A percentile compares a stretch with the other conserved stretches of the same genome.
Evolutionary conservation across 2,329 filamentous ascomycete species (phyloP).

Genomic region (Stachybotrys chartarum): DNA sequence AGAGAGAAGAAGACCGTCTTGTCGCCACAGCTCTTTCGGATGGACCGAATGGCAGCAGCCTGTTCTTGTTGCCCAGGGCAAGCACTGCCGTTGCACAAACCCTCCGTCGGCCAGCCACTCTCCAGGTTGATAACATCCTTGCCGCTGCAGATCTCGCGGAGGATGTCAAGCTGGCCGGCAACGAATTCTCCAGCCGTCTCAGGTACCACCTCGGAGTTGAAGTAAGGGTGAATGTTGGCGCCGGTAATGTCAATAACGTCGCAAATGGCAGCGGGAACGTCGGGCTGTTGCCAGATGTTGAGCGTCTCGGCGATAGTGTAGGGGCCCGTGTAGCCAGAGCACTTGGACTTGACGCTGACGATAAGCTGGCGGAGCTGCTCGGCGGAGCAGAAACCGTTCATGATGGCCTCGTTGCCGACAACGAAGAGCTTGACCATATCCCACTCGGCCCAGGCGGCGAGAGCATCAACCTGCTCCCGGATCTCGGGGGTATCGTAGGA

Average conservation of each 20-base stretch:
- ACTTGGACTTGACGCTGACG: conserved; percentile 53
- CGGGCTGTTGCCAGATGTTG: conserved; percentile 62
- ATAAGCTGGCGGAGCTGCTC: conserved; percentile 65
- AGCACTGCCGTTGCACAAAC: conserved; percentile 64
- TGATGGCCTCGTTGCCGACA: conserved; percentile 86
- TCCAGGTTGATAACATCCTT: conserved; percentile 77
- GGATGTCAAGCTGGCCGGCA: conserved; percentile 61
- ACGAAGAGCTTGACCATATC: conserved; percentile 71
- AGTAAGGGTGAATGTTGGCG: conserved; percentile 90
- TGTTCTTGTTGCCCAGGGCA: conserved; percentile 63
- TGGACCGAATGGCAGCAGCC: conserved; percentile 61
- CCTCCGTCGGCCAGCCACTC: conserved; percentile 78
- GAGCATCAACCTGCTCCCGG: conserved; percentile 64
- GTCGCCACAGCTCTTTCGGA: conserved; percentile 57
- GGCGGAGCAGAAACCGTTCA: conserved; percentile 62
- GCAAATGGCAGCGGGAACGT: conserved; percentile 58
- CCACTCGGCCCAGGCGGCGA: conserved; percentile 69
- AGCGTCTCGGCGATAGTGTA: conserved; percentile 85
- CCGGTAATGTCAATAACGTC: conserved; percentile 67
- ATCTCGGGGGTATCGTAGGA: conserved; percentile 52
- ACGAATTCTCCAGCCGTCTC: conserved; percentile 70
- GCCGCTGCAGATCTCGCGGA: conserved; percentile 62
- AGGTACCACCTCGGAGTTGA: conserved; percentile 65
- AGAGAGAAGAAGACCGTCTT: conserved; percentile 77
- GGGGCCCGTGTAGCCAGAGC: conserved; percentile 67